A percentile compares a stretch with the other conserved stretches of the same genome.
phyloP scores from a whole-genome alignment of 768 basidiomycete species.

The Hortiboletus campestris region DNA sequence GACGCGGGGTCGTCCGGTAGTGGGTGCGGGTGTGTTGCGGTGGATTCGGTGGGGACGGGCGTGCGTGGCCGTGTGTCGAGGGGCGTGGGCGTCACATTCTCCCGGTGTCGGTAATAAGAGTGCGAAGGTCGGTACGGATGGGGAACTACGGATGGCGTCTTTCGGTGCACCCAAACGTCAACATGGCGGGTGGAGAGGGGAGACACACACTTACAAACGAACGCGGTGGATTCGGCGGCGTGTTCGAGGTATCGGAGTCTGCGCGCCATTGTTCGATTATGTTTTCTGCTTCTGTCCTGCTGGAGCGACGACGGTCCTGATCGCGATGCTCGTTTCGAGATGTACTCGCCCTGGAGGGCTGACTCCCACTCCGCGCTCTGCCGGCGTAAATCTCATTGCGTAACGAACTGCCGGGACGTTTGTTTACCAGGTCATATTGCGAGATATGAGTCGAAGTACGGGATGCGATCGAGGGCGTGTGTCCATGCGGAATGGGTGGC shows the following conservation, averaged over 20 bases:
- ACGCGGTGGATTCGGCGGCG: slow-evolving; percentile 17
- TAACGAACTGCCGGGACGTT: slow-evolving; percentile 24
- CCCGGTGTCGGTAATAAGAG: slow-evolving; percentile 31
- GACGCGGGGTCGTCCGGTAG: slow-evolving; percentile 6
- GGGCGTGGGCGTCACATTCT: slow-evolving; percentile 29
- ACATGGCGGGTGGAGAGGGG: neutral
- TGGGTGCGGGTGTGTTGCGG: neutral
- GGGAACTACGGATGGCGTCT: slow-evolving; percentile 18
- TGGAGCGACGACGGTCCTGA: slow-evolving; percentile 13
- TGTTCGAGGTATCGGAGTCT: slow-evolving; percentile 23
- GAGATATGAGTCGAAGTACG: slow-evolving; percentile 31
- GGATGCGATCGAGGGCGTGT: slow-evolving; percentile 23
- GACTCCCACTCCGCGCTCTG: slow-evolving; percentile 26
- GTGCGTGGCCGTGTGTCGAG: slow-evolving; percentile 18
- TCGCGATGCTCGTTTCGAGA: slow-evolving; percentile 20
- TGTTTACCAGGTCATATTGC: slow-evolving; percentile 31
- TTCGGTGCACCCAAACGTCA: slow-evolving; percentile 3
- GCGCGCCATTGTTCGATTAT: slow-evolving; percentile 32
- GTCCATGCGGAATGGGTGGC: slow-evolving; percentile 10
- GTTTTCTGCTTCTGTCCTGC: slow-evolving; percentile 26
- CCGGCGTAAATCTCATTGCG: slow-evolving; percentile 24
- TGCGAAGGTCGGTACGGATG: slow-evolving; percentile 11
- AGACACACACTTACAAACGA: slow-evolving; percentile 18
- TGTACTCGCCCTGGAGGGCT: slow-evolving; percentile 14
- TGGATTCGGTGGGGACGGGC: slow-evolving; percentile 11